Evolutionary conservation across 164 flowering plant genomes (phyloP).

Genomic region (Hamamelis virginiana): DNA sequence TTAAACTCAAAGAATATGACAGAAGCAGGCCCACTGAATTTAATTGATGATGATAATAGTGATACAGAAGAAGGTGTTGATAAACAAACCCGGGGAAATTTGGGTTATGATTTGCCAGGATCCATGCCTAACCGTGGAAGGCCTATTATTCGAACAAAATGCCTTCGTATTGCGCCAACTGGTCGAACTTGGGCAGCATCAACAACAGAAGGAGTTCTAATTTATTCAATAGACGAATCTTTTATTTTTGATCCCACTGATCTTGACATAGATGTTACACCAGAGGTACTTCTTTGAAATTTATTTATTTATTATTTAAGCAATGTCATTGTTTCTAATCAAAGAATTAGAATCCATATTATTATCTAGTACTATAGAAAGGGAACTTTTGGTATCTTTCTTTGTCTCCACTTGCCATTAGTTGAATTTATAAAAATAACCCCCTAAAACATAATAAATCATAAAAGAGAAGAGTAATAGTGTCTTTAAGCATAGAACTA

Average conservation of each 20-base stretch:
- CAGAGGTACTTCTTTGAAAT: constrained; percentile 55
- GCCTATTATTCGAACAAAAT: constrained; percentile 75
- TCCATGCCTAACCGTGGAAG: constrained; percentile 85
- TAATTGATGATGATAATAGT: constrained; percentile 85
- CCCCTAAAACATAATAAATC: too few species aligned
- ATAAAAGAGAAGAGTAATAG: too few species aligned
- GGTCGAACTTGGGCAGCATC: constrained; percentile 96
- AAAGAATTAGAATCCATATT: background rate
- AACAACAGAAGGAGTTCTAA: constrained; percentile 95
- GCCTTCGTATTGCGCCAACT: constrained; percentile 93
- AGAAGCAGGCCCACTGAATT: constrained; percentile 87
- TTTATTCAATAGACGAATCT: constrained; percentile 87
- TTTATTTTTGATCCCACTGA: constrained; percentile 96
- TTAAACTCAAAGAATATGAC: constrained; percentile 95
- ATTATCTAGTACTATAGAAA: too few species aligned
- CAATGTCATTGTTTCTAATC: background rate
- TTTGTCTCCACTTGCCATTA: too few species aligned
- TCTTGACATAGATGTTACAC: constrained; percentile 94
- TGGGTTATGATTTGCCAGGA: constrained; percentile 84
- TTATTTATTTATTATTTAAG: background rate
- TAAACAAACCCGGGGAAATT: constrained; percentile 60
- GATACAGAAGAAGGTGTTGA: constrained; percentile 89
- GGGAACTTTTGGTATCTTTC: too few species aligned
- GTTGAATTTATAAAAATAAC: too few species aligned
- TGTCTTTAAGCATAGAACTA: too few species aligned